These are phyloP conservation scores for Entomortierella chlamydospora DNA, from an alignment of 192 early-diverging fungal genomes.

Conservation along the genomic window DNA sequence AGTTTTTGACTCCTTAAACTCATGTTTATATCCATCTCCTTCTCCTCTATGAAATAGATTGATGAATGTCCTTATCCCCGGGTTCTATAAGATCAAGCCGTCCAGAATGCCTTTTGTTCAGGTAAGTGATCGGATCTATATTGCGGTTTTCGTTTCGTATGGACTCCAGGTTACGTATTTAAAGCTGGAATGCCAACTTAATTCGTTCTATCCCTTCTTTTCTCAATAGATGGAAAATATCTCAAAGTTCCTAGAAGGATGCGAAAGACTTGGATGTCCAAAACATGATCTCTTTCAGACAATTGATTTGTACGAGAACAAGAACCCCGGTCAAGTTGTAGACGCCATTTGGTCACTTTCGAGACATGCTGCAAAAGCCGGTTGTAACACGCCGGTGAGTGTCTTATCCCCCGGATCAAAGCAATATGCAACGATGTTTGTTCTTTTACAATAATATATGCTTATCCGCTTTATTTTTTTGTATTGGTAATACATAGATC, in stretches of 20 bases:
- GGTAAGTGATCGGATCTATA: too few species aligned
- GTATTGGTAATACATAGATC: neutral
- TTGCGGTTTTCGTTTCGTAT: too few species aligned
- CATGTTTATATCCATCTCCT: too few species aligned
- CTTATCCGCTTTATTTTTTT: slow-evolving; percentile 7
- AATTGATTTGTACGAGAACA: slow-evolving; percentile 83
- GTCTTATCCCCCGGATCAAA: too few species aligned
- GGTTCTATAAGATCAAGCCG: slow-evolving; percentile 66
- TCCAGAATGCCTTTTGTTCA: slow-evolving; percentile 84
- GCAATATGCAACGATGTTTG: too few species aligned
- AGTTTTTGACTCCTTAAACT: neutral
- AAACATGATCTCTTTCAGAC: slow-evolving; percentile 84
- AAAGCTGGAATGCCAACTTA: too few species aligned
- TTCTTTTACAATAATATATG: too few species aligned
- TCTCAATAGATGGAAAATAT: slow-evolving; percentile 92
- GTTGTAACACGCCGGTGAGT: slow-evolving; percentile 59
- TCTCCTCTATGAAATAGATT: too few species aligned
- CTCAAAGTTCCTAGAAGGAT: slow-evolving; percentile 72
- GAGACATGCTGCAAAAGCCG: slow-evolving; percentile 71
- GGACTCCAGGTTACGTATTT: too few species aligned
- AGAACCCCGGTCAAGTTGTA: slow-evolving; percentile 77
- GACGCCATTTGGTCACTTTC: slow-evolving; percentile 81
- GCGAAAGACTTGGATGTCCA: slow-evolving; percentile 74
- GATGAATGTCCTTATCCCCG: slow-evolving; percentile 65
- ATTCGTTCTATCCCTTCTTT: too few species aligned